Percentiles rank a stretch among this genome's conserved stretches.
These are phyloP conservation scores for Oryza longistaminata DNA, from an alignment of 176 grass and related monocot genomes.

Conservation along the genomic window DNA sequence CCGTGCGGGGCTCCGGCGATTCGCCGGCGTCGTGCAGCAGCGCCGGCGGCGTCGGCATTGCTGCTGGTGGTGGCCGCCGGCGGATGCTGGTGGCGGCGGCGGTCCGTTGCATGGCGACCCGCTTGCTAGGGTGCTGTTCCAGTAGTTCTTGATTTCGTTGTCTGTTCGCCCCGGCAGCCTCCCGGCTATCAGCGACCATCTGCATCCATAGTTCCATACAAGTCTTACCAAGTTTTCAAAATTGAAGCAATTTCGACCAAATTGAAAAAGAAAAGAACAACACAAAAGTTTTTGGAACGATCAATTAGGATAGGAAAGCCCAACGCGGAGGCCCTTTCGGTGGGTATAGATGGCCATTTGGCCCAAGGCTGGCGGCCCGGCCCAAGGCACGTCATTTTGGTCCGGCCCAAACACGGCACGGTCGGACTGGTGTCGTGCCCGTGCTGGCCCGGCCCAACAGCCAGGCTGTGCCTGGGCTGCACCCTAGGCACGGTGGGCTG, in stretches of 20 bases:
- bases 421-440: too few relatives aligned
- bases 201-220: not conserved
- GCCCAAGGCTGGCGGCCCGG: too few relatives aligned
- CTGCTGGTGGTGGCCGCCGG: not conserved
- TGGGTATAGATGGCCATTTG: too few relatives aligned
- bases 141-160: conserved; percentile 65
- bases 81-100: not conserved
- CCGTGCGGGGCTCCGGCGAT: not conserved
- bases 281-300: too few relatives aligned
- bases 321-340: too few relatives aligned
- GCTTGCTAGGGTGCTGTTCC: conserved; percentile 55
- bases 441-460: too few relatives aligned
- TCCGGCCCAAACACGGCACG: too few relatives aligned
- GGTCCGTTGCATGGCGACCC: not conserved
- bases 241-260: not conserved
- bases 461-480: too few relatives aligned
- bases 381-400: too few relatives aligned
- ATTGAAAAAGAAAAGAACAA: not conserved
- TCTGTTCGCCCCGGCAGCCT: conserved; percentile 52
- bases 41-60: not conserved
- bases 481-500: too few relatives aligned
- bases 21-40: not conserved
- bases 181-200: conserved; percentile 50
- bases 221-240: not conserved
- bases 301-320: too few relatives aligned